These are phyloP conservation scores for Diaporthe helianthi DNA, from an alignment of 2,329 filamentous ascomycete genomes.

Conservation along the genomic window DNA sequence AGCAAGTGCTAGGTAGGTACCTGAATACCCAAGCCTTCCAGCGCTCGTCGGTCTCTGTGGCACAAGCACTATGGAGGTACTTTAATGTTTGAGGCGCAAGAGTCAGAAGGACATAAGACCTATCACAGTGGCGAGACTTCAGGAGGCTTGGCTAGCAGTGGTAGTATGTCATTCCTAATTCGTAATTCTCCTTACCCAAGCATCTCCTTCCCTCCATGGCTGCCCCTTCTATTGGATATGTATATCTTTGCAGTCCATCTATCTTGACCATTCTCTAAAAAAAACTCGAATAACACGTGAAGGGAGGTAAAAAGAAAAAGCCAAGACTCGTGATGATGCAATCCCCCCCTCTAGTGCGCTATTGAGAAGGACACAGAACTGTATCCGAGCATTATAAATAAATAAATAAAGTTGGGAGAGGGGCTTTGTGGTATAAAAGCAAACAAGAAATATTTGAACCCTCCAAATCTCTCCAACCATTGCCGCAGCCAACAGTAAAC, in stretches of 20 bases:
- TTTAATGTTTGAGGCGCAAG: too few relatives aligned
- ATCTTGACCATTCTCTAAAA: conserved; percentile 6
- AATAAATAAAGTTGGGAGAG: background rate
- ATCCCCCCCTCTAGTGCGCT: conserved; percentile 6
- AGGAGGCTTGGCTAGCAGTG: too few relatives aligned
- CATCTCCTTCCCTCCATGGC: background rate
- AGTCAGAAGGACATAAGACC: too few relatives aligned
- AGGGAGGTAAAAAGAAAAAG: background rate
- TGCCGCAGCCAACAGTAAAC: background rate
- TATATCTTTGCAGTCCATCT: conserved; percentile 3
- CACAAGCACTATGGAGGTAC: too few relatives aligned
- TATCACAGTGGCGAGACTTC: too few relatives aligned
- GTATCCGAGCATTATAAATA: background rate
- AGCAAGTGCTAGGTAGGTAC: too few relatives aligned
- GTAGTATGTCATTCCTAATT: background rate
- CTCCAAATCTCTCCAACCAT: background rate
- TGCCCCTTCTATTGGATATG: background rate
- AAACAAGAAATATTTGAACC: background rate
- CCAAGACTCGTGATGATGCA: background rate
- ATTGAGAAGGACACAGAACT: background rate
- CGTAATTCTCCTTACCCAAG: background rate
- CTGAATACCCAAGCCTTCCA: too few relatives aligned
- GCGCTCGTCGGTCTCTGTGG: too few relatives aligned
- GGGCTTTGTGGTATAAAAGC: background rate
- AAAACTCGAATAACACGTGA: background rate